Conservation (phyloP, 805 yeast species). For the Saccharomycopsis amapae region DNA sequence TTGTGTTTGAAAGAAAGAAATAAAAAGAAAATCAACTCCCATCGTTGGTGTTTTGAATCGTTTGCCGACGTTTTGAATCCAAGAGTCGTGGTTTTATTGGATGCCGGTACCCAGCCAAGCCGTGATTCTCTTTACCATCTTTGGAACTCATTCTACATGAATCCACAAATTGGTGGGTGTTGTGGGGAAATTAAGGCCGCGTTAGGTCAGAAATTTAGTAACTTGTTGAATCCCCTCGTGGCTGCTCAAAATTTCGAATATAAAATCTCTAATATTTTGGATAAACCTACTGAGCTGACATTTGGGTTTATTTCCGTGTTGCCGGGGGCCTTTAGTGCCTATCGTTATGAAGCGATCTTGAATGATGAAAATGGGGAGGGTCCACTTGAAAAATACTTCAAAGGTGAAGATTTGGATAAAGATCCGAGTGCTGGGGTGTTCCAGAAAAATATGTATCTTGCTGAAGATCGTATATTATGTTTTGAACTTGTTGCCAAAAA, state of each 20-base stretch:
- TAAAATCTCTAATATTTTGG: slow-evolving; percentile 89
- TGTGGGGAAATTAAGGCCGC: slow-evolving; percentile 95
- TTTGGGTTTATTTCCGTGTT: slow-evolving; percentile 92
- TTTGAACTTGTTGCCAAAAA: slow-evolving; percentile 90
- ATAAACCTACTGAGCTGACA: slow-evolving; percentile 91
- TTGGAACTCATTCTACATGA: slow-evolving; percentile 77
- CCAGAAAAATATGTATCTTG: slow-evolving; percentile 93
- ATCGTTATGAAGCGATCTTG: slow-evolving; percentile 72
- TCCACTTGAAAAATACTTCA: slow-evolving; percentile 84
- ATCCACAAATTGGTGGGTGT: slow-evolving; percentile 87
- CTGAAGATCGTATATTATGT: slow-evolving; percentile 93
- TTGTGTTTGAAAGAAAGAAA: slow-evolving; percentile 89
- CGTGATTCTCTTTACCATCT: slow-evolving; percentile 77
- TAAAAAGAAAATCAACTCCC: slow-evolving; percentile 86
- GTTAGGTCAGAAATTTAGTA: slow-evolving; percentile 52
- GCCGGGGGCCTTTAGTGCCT: slow-evolving; percentile 97
- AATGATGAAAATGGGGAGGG: slow-evolving; percentile 65
- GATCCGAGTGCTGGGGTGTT: slow-evolving; percentile 71
- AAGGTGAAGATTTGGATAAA: slow-evolving; percentile 76
- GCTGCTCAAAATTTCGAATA: slow-evolving; percentile 98
- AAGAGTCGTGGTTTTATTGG: slow-evolving; percentile 72
- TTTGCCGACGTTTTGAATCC: slow-evolving; percentile 81
- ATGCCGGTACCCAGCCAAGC: slow-evolving; percentile 92
- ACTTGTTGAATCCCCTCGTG: slow-evolving; percentile 74
- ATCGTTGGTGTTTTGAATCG: slow-evolving; percentile 94